Percentiles rank a stretch among this genome's conserved stretches.
phyloP scores from a whole-genome alignment of 805 yeast species.

The Maudiozyma pseudohumilis region DNA sequence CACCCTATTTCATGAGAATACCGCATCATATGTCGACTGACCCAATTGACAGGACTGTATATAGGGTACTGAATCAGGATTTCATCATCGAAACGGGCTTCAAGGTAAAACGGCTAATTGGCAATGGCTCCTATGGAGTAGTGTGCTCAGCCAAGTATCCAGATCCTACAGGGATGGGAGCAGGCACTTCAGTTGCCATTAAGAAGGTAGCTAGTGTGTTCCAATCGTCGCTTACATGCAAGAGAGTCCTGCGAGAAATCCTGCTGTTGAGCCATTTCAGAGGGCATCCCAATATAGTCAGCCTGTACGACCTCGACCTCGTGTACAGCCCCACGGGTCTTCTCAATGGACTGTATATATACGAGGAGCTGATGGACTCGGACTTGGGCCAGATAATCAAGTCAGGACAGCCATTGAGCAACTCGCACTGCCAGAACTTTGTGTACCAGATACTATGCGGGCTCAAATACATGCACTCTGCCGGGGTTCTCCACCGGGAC shows the following conservation, averaged over 20 bases:
- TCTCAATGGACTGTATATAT: constrained; percentile 84
- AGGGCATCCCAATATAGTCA: constrained; percentile 92
- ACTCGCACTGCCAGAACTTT: constrained; percentile 87
- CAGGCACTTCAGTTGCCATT: constrained; percentile 74
- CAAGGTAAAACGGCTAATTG: constrained; percentile 79
- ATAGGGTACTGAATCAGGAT: constrained; percentile 66
- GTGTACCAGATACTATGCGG: constrained; percentile 90
- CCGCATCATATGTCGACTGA: no score
- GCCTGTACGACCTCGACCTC: constrained; percentile 87
- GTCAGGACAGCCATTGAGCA: constrained; percentile 85
- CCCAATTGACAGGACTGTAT: neutral
- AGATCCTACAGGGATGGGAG: constrained; percentile 52
- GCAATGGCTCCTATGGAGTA: constrained; percentile 95
- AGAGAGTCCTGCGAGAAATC: constrained; percentile 82
- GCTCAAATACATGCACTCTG: constrained; percentile 77
- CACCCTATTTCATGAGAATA: no score
- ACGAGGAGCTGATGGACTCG: constrained; percentile 96
- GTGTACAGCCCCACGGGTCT: constrained; percentile 51
- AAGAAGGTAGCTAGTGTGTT: constrained; percentile 91
- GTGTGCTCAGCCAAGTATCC: constrained; percentile 87
- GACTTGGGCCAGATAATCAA: constrained; percentile 95
- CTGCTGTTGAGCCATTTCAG: constrained; percentile 83
- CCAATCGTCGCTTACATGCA: constrained; percentile 77
- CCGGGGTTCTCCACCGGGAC: constrained; percentile 88
- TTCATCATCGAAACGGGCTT: constrained; percentile 82